Evolutionary conservation across 1,139 yeast genomes (phyloP), one percentile per base, ranked within the genome.

Genomic region (Taphrina sp.): DNA sequence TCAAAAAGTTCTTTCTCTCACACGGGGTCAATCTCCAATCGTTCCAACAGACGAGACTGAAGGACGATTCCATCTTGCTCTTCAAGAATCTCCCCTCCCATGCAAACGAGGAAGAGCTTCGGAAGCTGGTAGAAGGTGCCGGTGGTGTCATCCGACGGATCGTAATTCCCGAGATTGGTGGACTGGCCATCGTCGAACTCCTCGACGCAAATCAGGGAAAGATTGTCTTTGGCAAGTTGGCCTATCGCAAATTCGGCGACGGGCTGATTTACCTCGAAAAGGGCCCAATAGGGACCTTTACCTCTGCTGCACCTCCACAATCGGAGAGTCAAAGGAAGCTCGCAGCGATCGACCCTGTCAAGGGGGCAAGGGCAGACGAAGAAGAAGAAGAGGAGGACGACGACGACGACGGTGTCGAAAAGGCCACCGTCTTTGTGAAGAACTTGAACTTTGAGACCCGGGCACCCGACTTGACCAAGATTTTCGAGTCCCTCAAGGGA

Each of bases 161-260:
- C 31, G 71, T 94, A 60, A 85, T 94, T 89, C 98, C 99, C 14
- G 95, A 96, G 20, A 87, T 95, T 20, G 97, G 97, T 14, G 90
- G 96, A 0, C 89, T 92, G 65, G 97, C 97, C 3, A 85, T 92
- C 67, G 82, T 92, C n/a, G 96, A 92, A 68, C 90, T 83, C 70
- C 76, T 90, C 63, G 94, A 86, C 68, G 73, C 82, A 1, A 85
- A 95, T 14, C 76, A 85, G 57, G 97, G 95, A 1, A 81, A 96
- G 69, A 76, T 88, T 3, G 98, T 98, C 1, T 92, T 94, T 67
- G 76, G 87, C 20, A 88, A 87, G 65, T 73, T 92, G 56, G 87
- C 97, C 28, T 92, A 83, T 68, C 82, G 92, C 67, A 77, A 96
- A 65, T 81, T 90, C 66, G 90, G 90, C 61, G 86, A 86, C 64